A percentile compares a stretch with the other conserved stretches of the same genome.
Conservation (phyloP, 495 filamentous ascomycete genomes). For the Rusavskia elegans region DNA sequence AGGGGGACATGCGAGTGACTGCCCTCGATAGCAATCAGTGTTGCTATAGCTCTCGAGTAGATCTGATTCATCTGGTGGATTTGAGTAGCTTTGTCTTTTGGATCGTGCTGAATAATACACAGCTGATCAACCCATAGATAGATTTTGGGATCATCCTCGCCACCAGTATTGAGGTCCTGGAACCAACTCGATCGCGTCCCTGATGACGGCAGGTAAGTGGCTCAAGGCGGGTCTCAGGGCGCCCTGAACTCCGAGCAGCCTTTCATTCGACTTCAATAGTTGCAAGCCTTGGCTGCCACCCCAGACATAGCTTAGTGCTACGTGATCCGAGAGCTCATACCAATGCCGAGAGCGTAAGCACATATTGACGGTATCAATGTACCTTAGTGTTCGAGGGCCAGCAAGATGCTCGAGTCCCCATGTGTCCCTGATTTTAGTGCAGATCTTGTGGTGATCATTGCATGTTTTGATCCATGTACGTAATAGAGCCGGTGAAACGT, state of each 20-base stretch:
- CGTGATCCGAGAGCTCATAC: conserved; percentile 1
- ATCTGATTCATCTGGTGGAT: conserved; percentile 13
- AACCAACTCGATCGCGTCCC: conserved; percentile 12
- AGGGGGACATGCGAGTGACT: background rate
- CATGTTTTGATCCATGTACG: conserved; percentile 1
- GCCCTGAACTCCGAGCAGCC: conserved; percentile 2
- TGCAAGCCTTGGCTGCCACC: conserved; percentile 11
- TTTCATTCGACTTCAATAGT: conserved; percentile 10
- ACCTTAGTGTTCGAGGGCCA: background rate
- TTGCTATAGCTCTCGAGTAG: conserved; percentile 13
- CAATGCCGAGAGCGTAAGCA: background rate
- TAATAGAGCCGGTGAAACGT: background rate
- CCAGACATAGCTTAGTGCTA: conserved; percentile 21
- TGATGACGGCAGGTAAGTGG: conserved; percentile 13
- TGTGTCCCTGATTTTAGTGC: background rate
- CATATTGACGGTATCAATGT: background rate
- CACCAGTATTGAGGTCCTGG: conserved; percentile 4
- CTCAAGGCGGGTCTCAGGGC: conserved; percentile 7
- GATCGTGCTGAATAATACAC: background rate
- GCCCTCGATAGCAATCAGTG: conserved; percentile 11
- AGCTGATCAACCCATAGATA: conserved; percentile 14
- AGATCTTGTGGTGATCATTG: background rate
- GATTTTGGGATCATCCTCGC: background rate
- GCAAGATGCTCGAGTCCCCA: background rate
- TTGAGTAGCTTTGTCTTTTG: conserved; percentile 11